phyloP scores from a whole-genome alignment of 192 early-diverging fungal genomes.

The Neocallimastix lanati region DNA sequence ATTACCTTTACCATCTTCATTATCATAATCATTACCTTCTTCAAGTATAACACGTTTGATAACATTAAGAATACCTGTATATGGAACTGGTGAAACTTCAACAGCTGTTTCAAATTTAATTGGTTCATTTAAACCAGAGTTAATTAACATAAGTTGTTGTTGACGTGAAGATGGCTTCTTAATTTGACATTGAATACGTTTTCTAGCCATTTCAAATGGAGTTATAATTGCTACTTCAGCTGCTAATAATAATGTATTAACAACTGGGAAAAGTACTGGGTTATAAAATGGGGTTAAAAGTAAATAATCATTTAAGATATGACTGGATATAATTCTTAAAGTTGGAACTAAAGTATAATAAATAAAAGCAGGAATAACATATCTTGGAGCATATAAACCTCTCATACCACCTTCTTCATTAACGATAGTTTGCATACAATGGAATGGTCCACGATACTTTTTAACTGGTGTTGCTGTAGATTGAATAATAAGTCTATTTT shows the following conservation, averaged over 20 bases:
- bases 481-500: slow-evolving; percentile 61
- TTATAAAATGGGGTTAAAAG: slow-evolving; percentile 19
- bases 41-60: slow-evolving; percentile 49
- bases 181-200: slow-evolving; percentile 62
- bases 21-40: slow-evolving; percentile 31
- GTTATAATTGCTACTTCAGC: slow-evolving; percentile 51
- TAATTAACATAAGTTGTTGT: not conserved
- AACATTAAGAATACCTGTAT: slow-evolving; percentile 50
- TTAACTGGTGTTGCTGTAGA: slow-evolving; percentile 49
- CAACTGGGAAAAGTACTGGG: slow-evolving; percentile 49
- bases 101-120: slow-evolving; percentile 42
- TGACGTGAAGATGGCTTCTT: not conserved
- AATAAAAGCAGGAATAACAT: slow-evolving; percentile 59
- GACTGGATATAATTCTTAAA: slow-evolving; percentile 7
- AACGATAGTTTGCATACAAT: slow-evolving; percentile 56
- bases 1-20: not conserved
- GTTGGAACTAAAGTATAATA: slow-evolving; percentile 39
- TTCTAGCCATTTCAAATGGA: slow-evolving; percentile 73
- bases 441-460: slow-evolving; percentile 63
- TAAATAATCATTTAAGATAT: slow-evolving; percentile 8
- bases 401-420: slow-evolving; percentile 49
- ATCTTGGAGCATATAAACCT: slow-evolving; percentile 26
- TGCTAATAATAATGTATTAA: slow-evolving; percentile 21
- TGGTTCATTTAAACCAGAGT: not conserved
- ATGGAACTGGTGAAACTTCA: slow-evolving; percentile 44